Evolutionary conservation across 164 flowering plant genomes (phyloP).

Genomic region (Dillenia turbinata): DNA sequence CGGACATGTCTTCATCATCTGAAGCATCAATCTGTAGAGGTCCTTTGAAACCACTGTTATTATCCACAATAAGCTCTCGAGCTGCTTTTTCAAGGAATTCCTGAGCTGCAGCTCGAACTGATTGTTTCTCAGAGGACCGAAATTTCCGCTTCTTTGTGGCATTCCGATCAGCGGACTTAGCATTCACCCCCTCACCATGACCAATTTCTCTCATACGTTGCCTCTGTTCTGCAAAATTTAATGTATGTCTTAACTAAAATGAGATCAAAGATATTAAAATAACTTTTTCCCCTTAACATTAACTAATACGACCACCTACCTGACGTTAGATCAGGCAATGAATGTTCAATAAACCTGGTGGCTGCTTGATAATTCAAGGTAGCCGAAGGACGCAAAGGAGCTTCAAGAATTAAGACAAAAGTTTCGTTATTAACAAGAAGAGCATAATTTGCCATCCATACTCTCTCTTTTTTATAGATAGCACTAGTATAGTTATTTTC

Average conservation of each 20-base stretch:
- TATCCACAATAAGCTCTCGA: slow-evolving; percentile 71
- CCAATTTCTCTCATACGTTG: slow-evolving; percentile 68
- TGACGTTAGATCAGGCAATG: slow-evolving; percentile 81
- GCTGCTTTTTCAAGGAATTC: slow-evolving; percentile 93
- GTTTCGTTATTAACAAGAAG: slow-evolving; percentile 4
- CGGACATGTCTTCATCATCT: slow-evolving; percentile 36
- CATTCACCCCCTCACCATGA: slow-evolving; percentile 40
- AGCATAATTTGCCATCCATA: neutral
- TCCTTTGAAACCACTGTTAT: slow-evolving; percentile 54
- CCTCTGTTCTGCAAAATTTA: slow-evolving; percentile 57
- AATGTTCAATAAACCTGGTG: slow-evolving; percentile 89
- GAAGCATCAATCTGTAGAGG: slow-evolving; percentile 43
- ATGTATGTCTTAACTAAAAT: slow-evolving; percentile 4
- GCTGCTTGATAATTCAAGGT: slow-evolving; percentile 78
- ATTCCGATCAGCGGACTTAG: slow-evolving; percentile 31
- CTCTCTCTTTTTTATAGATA: neutral
- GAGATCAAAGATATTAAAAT: neutral
- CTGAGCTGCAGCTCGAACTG: slow-evolving; percentile 69
- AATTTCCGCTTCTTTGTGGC: slow-evolving; percentile 67
- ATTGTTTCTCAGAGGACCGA: slow-evolving; percentile 47
- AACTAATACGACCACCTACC: slow-evolving; percentile 36
- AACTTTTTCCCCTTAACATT: neutral
- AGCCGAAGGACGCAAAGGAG: slow-evolving; percentile 75
- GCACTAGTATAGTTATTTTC: no score
- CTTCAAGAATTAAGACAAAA: slow-evolving; percentile 38